phyloP scores from a whole-genome alignment of 78 protist species.

The Dictyostelium brefeldianum region DNA sequence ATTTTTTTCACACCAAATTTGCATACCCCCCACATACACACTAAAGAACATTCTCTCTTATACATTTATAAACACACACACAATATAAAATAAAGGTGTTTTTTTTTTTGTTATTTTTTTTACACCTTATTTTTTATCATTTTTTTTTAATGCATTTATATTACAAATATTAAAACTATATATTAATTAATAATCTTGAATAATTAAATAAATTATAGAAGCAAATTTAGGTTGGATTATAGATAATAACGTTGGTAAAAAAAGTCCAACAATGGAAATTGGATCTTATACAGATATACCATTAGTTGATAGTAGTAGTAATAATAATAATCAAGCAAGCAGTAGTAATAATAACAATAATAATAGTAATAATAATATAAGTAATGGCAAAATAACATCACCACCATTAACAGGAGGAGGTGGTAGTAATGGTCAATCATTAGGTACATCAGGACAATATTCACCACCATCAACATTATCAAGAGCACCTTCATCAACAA shows the following conservation, averaged over 20 bases:
- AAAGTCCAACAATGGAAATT: slow-evolving; percentile 19
- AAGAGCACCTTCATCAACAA: background rate
- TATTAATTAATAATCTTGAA: background rate
- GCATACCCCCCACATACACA: no score
- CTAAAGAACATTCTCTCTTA: no score
- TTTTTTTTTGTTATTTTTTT: background rate
- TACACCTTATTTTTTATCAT: background rate
- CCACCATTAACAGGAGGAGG: background rate
- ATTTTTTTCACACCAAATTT: no score
- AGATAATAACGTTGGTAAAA: slow-evolving; percentile 17
- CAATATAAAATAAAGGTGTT: background rate
- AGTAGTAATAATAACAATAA: background rate
- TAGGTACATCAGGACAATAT: background rate
- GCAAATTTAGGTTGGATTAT: slow-evolving; percentile 41
- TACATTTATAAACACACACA: no score
- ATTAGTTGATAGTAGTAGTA: slow-evolving; percentile 1
- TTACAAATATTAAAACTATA: background rate
- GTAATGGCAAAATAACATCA: background rate
- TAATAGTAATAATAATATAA: no score
- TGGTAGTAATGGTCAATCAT: background rate
- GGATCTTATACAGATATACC: slow-evolving; percentile 7
- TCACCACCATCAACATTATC: slow-evolving; percentile 33
- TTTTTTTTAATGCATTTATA: slow-evolving; percentile 8
- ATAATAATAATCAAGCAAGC: background rate
- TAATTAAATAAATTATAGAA: background rate